Evolutionary conservation across 805 yeast species (phyloP).

Genomic region (Cephaloascus albidus): DNA sequence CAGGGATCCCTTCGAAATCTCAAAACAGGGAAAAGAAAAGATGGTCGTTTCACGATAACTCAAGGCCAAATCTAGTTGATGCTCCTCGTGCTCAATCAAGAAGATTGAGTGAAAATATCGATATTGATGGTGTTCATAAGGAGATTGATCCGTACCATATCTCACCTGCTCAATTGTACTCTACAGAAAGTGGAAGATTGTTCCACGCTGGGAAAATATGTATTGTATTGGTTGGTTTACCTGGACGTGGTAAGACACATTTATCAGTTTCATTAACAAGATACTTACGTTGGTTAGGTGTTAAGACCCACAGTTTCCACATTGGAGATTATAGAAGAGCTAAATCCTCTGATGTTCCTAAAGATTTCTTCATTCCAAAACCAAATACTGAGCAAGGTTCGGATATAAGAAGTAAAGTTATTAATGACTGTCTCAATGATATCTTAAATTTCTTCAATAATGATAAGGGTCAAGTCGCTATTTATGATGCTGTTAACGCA

Average conservation of each 20-base stretch:
- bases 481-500: constrained; percentile 93
- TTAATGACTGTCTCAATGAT: constrained; percentile 58
- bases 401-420: constrained; percentile 45
- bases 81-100: constrained; percentile 6
- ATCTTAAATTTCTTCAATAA: constrained; percentile 60
- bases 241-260: constrained; percentile 94
- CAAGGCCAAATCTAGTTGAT: constrained; percentile 23
- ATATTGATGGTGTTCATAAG: constrained; percentile 56
- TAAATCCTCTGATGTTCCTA: constrained; percentile 44
- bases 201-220: constrained; percentile 95
- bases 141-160: constrained; percentile 51
- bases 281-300: constrained; percentile 94
- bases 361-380: constrained; percentile 56
- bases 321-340: constrained; percentile 82
- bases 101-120: constrained; percentile 29
- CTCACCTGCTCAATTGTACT: constrained; percentile 87
- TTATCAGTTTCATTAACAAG: constrained; percentile 86
- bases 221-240: constrained; percentile 83
- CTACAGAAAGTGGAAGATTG: constrained; percentile 85
- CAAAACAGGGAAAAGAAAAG: constrained; percentile 27
- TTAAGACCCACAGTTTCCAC: constrained; percentile 84
- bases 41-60: constrained; percentile 31
- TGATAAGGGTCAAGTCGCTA: constrained; percentile 88
- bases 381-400: constrained; percentile 38
- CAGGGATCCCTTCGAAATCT: constrained; percentile 14